Evolutionary conservation across 495 filamentous ascomycete genomes (phyloP), one percentile per base, ranked within the genome.

Genomic region (Durotheca rogersii): DNA sequence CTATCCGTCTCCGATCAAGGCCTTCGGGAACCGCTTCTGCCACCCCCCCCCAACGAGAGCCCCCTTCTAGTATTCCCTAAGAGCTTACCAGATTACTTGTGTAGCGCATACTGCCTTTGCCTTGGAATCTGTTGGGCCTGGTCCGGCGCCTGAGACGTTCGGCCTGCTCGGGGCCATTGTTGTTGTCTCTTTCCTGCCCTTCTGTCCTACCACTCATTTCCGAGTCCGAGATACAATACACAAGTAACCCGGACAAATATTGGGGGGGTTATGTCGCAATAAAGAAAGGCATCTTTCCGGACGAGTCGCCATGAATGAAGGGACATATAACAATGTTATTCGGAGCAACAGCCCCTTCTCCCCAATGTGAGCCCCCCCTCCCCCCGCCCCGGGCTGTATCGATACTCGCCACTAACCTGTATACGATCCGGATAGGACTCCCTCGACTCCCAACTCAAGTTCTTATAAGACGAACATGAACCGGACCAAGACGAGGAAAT

Each of bases 401-500:
- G n/a, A n/a, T 7, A 52, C 38, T 53, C 7, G 29, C 39, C 40
- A 34, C 56, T 63, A 16, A 61, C 60, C 7, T 14, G 4, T 37
- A 33, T 45, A 29, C 16, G 39, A 12, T 16, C 11, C 15, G 17
- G 12, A 18, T 41, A 77, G 74, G 63, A 56, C 59, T 6, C 60
- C 70, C 4, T 41, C 47, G 16, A 52, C 56, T 11, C 57, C 67
- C 1, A 56, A 55, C 44, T 48, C 60, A 27, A 45, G 34, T 53
- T 33, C 68, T 3, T 81, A 78, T 57, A 74, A 73, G 47, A 79
- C 90, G 9, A 95, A 97, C 64, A 85, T 96, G 19, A 90, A 88
- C 69, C 87, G 93, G 47, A 76, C 85, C 23, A 95, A 96, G 71
- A 96, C 93, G 12, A 90, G 83, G 70, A 90, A 90, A 73, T 98